Percentiles rank a stretch among this genome's conserved stretches.
These are phyloP conservation scores for Xerophyta viscosa DNA, from an alignment of 106 monocot genomes.

Conservation along the genomic window DNA sequence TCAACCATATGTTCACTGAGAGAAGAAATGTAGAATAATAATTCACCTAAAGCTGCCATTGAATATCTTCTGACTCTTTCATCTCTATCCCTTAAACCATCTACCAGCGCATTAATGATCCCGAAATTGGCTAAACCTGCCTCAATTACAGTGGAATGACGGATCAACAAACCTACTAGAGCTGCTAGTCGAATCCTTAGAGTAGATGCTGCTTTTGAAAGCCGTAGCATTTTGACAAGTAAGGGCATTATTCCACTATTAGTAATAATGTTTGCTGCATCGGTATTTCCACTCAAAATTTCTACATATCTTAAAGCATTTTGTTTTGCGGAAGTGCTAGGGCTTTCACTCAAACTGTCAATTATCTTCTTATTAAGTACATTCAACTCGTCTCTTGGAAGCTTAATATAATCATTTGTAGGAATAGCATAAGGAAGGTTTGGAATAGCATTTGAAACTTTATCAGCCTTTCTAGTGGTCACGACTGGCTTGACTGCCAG, in stretches of 20 bases:
- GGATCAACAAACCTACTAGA: slow-evolving; percentile 66
- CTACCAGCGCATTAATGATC: slow-evolving; percentile 57
- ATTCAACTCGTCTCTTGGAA: slow-evolving; percentile 52
- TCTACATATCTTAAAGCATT: slow-evolving; percentile 77
- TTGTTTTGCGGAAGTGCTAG: slow-evolving; percentile 72
- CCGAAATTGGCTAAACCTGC: slow-evolving; percentile 71
- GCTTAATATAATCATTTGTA: slow-evolving; percentile 65
- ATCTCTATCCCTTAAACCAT: slow-evolving; percentile 91
- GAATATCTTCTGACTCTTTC: slow-evolving; percentile 86
- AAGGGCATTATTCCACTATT: slow-evolving; percentile 85
- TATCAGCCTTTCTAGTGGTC: slow-evolving; percentile 70
- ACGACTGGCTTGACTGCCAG: slow-evolving; percentile 88
- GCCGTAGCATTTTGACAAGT: slow-evolving; percentile 82
- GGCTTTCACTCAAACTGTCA: slow-evolving; percentile 51
- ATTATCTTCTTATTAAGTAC: slow-evolving; percentile 46
- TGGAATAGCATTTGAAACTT: slow-evolving; percentile 38
- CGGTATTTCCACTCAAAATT: slow-evolving; percentile 70
- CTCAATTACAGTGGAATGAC: slow-evolving; percentile 84
- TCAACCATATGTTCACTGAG: slow-evolving; percentile 48
- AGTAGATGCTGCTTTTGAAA: slow-evolving; percentile 49
- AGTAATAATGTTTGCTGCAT: slow-evolving; percentile 74
- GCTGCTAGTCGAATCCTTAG: slow-evolving; percentile 71
- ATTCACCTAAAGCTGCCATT: slow-evolving; percentile 94
- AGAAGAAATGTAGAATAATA: slow-evolving; percentile 94
- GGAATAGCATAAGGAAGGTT: slow-evolving; percentile 49